Evolutionary conservation across 2,329 filamentous ascomycete species (phyloP).

Genomic region (Exserohilum turcica): DNA sequence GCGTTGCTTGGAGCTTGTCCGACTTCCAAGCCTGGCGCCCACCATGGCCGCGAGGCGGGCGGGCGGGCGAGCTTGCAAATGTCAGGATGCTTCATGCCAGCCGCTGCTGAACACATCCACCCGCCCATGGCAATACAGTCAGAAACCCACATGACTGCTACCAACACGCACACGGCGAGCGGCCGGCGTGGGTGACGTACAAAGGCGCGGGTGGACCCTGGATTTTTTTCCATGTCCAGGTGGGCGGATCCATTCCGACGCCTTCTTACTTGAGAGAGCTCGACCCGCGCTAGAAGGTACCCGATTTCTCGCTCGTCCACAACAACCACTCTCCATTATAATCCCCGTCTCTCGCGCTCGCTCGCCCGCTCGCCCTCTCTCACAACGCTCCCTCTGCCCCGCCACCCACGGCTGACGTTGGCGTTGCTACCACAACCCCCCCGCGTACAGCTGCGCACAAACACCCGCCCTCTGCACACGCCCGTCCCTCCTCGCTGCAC

Average conservation of each 20-base stretch:
- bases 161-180: too few relatives aligned
- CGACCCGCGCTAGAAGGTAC: slow-evolving; percentile 12
- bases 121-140: too few relatives aligned
- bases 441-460: slow-evolving; percentile 16
- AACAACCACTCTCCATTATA: slow-evolving; percentile 17
- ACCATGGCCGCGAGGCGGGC: neutral
- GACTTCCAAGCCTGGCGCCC: neutral
- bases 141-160: neutral
- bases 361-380: too few relatives aligned
- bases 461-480: slow-evolving; percentile 4
- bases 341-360: too few relatives aligned
- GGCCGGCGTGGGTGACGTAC: slow-evolving; percentile 14
- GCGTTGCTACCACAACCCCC: slow-evolving; percentile 30
- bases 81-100: too few relatives aligned
- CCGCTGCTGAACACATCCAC: too few relatives aligned
- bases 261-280: slow-evolving; percentile 7
- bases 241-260: slow-evolving; percentile 16
- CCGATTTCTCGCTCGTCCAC: slow-evolving; percentile 21
- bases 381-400: slow-evolving; percentile 11
- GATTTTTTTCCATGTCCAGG: slow-evolving; percentile 3
- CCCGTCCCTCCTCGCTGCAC: neutral
- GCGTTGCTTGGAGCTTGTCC: slow-evolving; percentile 12
- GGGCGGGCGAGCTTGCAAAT: too few relatives aligned
- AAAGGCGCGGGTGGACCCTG: slow-evolving; percentile 10
- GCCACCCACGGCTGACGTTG: slow-evolving; percentile 11